A percentile compares a stretch with the other conserved stretches of the same genome.
These are phyloP conservation scores for Arthrobotrys musiformis DNA, from an alignment of 2,329 filamentous ascomycete species.

Conservation along the genomic window DNA sequence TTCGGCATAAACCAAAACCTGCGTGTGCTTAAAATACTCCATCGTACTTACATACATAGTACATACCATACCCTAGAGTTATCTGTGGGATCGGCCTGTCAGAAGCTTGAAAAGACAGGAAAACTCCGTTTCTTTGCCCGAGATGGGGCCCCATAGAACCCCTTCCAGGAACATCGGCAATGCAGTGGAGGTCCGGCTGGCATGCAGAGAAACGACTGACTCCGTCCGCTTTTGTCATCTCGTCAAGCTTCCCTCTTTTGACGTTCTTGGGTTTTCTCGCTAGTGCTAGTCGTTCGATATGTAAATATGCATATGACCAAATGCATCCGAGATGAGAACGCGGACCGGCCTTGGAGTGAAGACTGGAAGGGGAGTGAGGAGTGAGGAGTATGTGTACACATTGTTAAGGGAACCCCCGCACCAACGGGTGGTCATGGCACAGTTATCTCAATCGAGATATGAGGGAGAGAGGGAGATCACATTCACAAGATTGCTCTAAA, in stretches of 20 bases:
- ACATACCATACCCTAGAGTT: neutral
- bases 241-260: constrained; percentile 55
- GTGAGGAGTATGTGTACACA: constrained; percentile 1
- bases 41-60: neutral
- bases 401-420: constrained; percentile 41
- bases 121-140: constrained; percentile 51
- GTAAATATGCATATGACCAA: constrained; percentile 54
- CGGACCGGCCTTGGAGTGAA: neutral
- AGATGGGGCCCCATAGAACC: constrained; percentile 23
- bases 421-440: constrained; percentile 15
- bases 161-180: constrained; percentile 47
- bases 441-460: constrained; percentile 46
- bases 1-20: constrained; percentile 43
- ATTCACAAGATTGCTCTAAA: constrained; percentile 50
- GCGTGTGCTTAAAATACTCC: constrained; percentile 38
- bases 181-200: constrained; percentile 13
- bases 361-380: no score
- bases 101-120: constrained; percentile 50
- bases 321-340: constrained; percentile 32
- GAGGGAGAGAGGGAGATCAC: constrained; percentile 43
- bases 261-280: constrained; percentile 20
- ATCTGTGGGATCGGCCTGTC: constrained; percentile 44
- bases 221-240: constrained; percentile 40
- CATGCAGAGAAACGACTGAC: constrained; percentile 9
- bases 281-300: constrained; percentile 21